phyloP scores from a whole-genome alignment of 495 filamentous ascomycete species.

The Glarea lozoyensis region DNA sequence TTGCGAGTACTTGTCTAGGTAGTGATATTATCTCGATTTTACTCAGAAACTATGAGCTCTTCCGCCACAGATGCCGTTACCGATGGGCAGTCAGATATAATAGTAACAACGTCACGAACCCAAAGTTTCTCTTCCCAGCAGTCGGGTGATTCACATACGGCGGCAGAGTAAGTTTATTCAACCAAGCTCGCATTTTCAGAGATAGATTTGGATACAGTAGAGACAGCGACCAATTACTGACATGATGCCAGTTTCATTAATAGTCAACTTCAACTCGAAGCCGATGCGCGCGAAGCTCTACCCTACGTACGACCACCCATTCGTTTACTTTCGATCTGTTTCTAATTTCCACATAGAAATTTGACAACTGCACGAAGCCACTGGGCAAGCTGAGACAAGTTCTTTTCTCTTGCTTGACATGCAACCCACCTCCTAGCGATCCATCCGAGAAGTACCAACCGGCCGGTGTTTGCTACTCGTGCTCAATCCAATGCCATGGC shows the following conservation, averaged over 20 bases:
- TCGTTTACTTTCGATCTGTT: slow-evolving; percentile 7
- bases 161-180: slow-evolving; percentile 57
- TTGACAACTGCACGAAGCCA: slow-evolving; percentile 82
- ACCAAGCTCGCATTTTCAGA: background rate
- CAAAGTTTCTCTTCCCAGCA: slow-evolving; percentile 45
- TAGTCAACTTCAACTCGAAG: slow-evolving; percentile 82
- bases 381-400: slow-evolving; percentile 80
- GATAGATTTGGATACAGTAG: too few species aligned
- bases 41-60: slow-evolving; percentile 14
- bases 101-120: slow-evolving; percentile 7
- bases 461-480: slow-evolving; percentile 90
- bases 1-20: too few species aligned
- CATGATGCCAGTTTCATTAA: slow-evolving; percentile 63
- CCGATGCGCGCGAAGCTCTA: slow-evolving; percentile 86
- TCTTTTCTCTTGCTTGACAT: slow-evolving; percentile 86
- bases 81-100: background rate
- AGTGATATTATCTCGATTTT: too few species aligned
- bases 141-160: slow-evolving; percentile 70
- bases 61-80: slow-evolving; percentile 7
- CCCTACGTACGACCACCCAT: slow-evolving; percentile 57
- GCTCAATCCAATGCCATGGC: slow-evolving; percentile 92
- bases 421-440: slow-evolving; percentile 67
- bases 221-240: too few species aligned
- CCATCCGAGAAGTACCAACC: slow-evolving; percentile 54
- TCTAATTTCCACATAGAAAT: slow-evolving; percentile 48